Percentiles rank a stretch among this genome's conserved stretches.
Evolutionary conservation across 129 eudicot genomes (phyloP).

Genomic region (Flaveria linearis): DNA sequence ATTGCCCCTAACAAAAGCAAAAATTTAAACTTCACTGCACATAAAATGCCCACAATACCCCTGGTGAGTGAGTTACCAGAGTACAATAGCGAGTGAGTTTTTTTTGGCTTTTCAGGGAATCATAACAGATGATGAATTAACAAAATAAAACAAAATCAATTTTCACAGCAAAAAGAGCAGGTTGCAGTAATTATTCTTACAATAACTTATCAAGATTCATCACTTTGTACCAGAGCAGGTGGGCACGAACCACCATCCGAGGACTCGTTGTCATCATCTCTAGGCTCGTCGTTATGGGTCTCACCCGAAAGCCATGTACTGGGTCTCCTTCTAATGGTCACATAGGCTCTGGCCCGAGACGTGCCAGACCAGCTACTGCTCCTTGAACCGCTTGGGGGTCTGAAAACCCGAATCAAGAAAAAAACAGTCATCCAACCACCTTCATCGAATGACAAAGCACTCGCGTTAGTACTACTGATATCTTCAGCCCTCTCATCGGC

Average conservation of each 20-base stretch:
- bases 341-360: constrained; percentile 58
- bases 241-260: constrained; percentile 58
- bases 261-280: constrained; percentile 48
- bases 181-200: constrained; percentile 3
- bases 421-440: constrained; percentile 76
- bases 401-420: constrained; percentile 68
- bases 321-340: constrained; percentile 66
- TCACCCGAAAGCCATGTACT: constrained; percentile 70
- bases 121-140: constrained; percentile 11
- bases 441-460: constrained; percentile 53
- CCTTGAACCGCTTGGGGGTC: constrained; percentile 49
- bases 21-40: not conserved
- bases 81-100: not conserved
- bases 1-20: not conserved
- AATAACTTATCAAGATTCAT: constrained; percentile 30
- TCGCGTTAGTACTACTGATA: not conserved
- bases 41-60: not conserved
- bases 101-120: not conserved
- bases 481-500: constrained; percentile 58
- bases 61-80: not conserved
- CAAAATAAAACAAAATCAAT: constrained; percentile 10
- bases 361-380: constrained; percentile 66
- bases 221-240: constrained; percentile 32
- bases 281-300: constrained; percentile 49
- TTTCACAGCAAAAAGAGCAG: not conserved